A percentile compares a stretch with the other conserved stretches of the same genome.
phyloP scores from a whole-genome alignment of 345 rosid genomes.

The Hevea brasiliensis region DNA sequence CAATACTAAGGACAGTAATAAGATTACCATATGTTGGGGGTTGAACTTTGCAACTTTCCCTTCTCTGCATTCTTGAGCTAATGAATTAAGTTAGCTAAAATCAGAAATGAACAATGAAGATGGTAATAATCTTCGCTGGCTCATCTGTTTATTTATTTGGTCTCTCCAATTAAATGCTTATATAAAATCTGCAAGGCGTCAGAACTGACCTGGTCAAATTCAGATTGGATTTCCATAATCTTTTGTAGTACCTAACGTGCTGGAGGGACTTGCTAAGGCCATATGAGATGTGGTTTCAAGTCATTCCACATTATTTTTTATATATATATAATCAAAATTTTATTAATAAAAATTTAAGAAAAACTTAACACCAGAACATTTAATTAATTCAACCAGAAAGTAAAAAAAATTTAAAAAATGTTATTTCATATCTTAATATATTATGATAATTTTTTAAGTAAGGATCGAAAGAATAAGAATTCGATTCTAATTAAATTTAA shows the following conservation, averaged over 20 bases:
- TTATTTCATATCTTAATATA: too few species aligned
- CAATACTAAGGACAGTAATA: constrained; percentile 64
- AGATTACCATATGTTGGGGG: constrained; percentile 56
- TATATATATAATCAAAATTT: too few species aligned
- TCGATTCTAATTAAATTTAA: too few species aligned
- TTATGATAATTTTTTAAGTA: too few species aligned
- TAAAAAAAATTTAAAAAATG: too few species aligned
- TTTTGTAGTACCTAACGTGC: background rate
- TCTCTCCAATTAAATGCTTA: background rate
- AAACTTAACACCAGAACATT: too few species aligned
- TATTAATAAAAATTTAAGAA: too few species aligned
- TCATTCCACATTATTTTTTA: too few species aligned
- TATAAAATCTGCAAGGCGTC: background rate
- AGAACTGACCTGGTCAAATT: background rate
- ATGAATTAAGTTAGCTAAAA: background rate
- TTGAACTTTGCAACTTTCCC: constrained; percentile 10
- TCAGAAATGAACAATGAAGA: background rate
- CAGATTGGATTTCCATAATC: background rate
- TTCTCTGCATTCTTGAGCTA: constrained; percentile 22
- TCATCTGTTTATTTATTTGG: background rate
- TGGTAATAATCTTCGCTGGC: background rate
- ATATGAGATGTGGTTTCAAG: background rate
- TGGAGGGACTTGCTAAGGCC: background rate
- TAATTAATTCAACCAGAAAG: too few species aligned
- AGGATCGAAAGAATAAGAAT: too few species aligned